These are phyloP conservation scores for Pugionium dolabratum DNA, from an alignment of 345 rosid genomes.

Conservation along the genomic window DNA sequence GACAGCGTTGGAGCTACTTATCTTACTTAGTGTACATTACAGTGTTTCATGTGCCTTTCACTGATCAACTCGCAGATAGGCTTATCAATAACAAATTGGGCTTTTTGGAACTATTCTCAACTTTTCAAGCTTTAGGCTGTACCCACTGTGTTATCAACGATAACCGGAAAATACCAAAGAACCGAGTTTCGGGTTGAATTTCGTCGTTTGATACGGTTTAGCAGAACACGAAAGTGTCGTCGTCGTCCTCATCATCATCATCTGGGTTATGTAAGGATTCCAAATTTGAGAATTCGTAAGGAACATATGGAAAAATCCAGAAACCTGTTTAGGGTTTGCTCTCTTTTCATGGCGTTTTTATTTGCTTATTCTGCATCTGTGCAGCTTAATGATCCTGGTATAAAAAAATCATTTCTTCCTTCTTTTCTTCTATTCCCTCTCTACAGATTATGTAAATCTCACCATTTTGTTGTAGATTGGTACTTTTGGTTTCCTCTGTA, in stretches of 20 bases:
- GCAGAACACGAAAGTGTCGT: background rate
- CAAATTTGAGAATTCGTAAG: background rate
- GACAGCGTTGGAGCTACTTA: too few species aligned
- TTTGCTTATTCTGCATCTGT: constrained; percentile 81
- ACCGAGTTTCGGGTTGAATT: constrained; percentile 13
- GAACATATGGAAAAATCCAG: constrained; percentile 42
- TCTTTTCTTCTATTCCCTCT: background rate
- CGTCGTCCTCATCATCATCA: background rate
- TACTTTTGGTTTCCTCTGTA: constrained; percentile 84
- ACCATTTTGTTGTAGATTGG: constrained; percentile 55
- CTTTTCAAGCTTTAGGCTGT: background rate
- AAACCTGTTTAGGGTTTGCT: constrained; percentile 43
- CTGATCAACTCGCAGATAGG: too few species aligned
- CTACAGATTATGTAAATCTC: background rate
- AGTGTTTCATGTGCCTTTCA: too few species aligned
- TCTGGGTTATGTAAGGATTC: constrained; percentile 9
- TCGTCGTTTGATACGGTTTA: constrained; percentile 4
- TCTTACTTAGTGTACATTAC: too few species aligned
- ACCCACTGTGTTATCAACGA: background rate
- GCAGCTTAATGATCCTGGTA: constrained; percentile 85
- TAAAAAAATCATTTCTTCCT: background rate
- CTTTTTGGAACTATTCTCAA: background rate
- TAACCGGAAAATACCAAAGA: constrained; percentile 16
- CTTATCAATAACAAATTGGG: background rate
- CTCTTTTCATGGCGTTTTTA: constrained; percentile 63